phyloP scores from a whole-genome alignment of 768 basidiomycete species.

The Cyathus striatus region DNA sequence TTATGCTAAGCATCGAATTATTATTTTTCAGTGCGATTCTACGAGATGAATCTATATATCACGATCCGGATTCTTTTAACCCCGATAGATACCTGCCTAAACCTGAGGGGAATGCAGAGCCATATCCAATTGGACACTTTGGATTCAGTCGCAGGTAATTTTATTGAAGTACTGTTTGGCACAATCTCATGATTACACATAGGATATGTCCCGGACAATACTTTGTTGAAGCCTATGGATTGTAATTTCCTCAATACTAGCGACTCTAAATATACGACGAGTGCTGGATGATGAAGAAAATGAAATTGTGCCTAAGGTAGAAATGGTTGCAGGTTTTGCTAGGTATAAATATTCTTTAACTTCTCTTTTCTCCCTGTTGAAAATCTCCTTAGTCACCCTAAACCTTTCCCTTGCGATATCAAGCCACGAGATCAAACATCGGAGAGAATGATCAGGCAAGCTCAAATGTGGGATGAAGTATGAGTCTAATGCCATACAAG shows the following conservation, averaged over 20 bases:
- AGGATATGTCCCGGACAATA: constrained; percentile 22
- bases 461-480: too few species aligned
- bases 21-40: too few species aligned
- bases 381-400: too few species aligned
- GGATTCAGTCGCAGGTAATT: neutral
- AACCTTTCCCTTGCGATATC: too few species aligned
- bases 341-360: too few species aligned
- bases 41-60: constrained; percentile 3
- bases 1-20: too few species aligned
- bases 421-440: too few species aligned
- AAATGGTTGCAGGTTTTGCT: constrained; percentile 6
- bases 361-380: too few species aligned
- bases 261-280: constrained; percentile 19
- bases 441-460: too few species aligned
- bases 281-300: constrained; percentile 19
- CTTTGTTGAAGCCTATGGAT: constrained; percentile 27
- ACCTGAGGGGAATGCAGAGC: neutral
- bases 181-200: neutral
- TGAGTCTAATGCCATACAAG: too few species aligned
- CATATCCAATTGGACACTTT: constrained; percentile 1
- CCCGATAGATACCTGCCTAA: constrained; percentile 2
- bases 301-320: constrained; percentile 14
- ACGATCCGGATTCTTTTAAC: neutral
- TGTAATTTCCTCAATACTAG: constrained; percentile 21
- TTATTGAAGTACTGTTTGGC: neutral